Evolutionary conservation across 2,329 filamentous ascomycete species (phyloP), one percentile per base, ranked within the genome.

Genomic region (Arthrobotrys iridis): DNA sequence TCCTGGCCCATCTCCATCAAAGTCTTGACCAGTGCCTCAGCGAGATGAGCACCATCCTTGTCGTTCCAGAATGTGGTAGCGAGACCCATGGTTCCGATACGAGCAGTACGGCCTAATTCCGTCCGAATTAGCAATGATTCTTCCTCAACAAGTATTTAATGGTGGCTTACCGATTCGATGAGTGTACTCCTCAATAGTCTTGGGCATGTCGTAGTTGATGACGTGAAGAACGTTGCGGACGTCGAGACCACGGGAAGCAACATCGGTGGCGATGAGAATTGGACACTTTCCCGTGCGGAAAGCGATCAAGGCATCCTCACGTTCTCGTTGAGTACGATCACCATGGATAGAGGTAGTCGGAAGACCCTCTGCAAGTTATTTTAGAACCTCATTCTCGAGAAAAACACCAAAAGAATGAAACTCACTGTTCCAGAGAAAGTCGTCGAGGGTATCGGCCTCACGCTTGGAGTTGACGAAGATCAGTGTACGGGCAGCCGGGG

Each of bases 31-130:
- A 99, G 85, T 1, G 91, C 88, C 7, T 87, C 85, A 0, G 87
- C 93, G 43, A 98, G 83, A 2, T 89, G 86, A 26, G 18, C 43
- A 26, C 70, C 70, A 20, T 66, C 62, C 26, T 24, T 55, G 66
- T 91, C 87, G 79, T 98, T 91, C 85, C 90, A 98, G 84, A 99
- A 94, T 0, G 94, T 97, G 0, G 91, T 94, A 0, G 95, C 93
- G 3, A 93, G 84, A 15, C 95, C 95, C 46, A 87, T 86, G 78
- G 97, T 91, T 1, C 95, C 95, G 80, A 97, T 97, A 62, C 95
- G 92, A 64, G 92, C 95, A 78, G 95, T 99, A 75, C 95, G 93
- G 77, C 95, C 91, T 93, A 74, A 62, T 50, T 57, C 74, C 65
- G 52, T 57, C 74, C 65, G 22, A 37, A 4, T 46, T 37, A 52